A percentile compares a stretch with the other conserved stretches of the same genome.
These are phyloP conservation scores for Actinomucor elegans DNA, from an alignment of 371 early-diverging fungal genomes.

Conservation along the genomic window DNA sequence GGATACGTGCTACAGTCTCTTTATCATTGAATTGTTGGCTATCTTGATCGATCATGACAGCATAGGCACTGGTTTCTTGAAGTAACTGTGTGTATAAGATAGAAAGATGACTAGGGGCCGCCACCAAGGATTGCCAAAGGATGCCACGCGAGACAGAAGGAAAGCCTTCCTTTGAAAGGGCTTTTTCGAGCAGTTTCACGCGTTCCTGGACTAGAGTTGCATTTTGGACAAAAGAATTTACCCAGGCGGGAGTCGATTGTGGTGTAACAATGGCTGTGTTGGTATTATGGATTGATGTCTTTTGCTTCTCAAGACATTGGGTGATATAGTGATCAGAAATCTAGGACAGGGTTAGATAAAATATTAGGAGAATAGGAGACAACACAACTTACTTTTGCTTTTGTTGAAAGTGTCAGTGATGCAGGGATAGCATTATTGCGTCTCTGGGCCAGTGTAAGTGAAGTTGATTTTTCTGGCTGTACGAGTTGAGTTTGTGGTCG, in stretches of 20 bases:
- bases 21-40: slow-evolving; percentile 64
- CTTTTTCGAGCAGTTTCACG: background rate
- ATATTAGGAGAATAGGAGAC: background rate
- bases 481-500: background rate
- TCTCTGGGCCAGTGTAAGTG: slow-evolving; percentile 9
- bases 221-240: slow-evolving; percentile 3
- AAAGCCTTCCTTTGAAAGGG: slow-evolving; percentile 49
- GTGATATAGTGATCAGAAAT: background rate
- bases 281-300: background rate
- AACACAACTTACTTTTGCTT: slow-evolving; percentile 1
- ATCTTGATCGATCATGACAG: slow-evolving; percentile 78
- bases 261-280: slow-evolving; percentile 5
- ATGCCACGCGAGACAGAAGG: slow-evolving; percentile 74
- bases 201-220: background rate
- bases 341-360: background rate
- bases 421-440: slow-evolving; percentile 12
- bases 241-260: background rate
- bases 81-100: background rate
- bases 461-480: slow-evolving; percentile 16
- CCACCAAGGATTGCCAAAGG: background rate
- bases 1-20: slow-evolving; percentile 69
- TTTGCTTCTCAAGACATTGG: background rate
- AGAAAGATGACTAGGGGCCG: background rate
- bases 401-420: slow-evolving; percentile 1
- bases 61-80: slow-evolving; percentile 57